Evolutionary conservation across 768 basidiomycete genomes (phyloP).

Genomic region (Sutorius australiensis): DNA sequence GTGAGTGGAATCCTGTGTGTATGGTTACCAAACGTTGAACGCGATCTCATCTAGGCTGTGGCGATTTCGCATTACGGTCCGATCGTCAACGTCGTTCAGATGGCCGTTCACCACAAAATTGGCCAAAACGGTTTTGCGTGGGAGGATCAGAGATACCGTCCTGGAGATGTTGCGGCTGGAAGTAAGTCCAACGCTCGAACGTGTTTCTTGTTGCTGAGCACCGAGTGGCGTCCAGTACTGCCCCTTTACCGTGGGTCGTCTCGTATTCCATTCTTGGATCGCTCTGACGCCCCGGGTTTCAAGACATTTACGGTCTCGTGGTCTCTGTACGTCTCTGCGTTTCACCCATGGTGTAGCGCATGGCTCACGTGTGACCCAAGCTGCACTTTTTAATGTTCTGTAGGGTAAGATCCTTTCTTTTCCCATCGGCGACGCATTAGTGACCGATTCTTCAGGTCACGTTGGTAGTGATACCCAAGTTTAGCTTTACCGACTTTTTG

Average conservation of each 20-base stretch:
- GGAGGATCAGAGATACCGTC: conserved; percentile 40
- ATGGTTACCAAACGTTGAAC: neutral
- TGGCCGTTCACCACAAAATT: conserved; percentile 46
- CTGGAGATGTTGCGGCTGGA: conserved; percentile 56
- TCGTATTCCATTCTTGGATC: neutral
- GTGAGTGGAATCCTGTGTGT: conserved; percentile 1
- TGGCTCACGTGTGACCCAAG: conserved; percentile 27
- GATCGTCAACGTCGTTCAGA: conserved; percentile 63
- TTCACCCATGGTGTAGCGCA: neutral
- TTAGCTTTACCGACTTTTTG: conserved; percentile 59
- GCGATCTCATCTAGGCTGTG: conserved; percentile 45
- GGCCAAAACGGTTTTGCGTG: conserved; percentile 35
- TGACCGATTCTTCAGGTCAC: conserved; percentile 39
- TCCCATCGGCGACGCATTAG: neutral
- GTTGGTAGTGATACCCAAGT: conserved; percentile 58
- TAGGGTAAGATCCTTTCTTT: conserved; percentile 37
- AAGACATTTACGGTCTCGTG: conserved; percentile 61
- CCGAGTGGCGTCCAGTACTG: conserved; percentile 38
- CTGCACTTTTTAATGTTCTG: conserved; percentile 52
- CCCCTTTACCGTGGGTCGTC: conserved; percentile 55
- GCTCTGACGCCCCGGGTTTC: conserved; percentile 11
- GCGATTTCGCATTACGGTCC: conserved; percentile 62
- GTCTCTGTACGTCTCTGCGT: conserved; percentile 41
- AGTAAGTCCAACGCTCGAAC: conserved; percentile 38
- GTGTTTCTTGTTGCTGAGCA: conserved; percentile 5